A percentile compares a stretch with the other conserved stretches of the same genome.
Conservation (phyloP, 1,139 yeast species). For the Candida frijolesensis region DNA sequence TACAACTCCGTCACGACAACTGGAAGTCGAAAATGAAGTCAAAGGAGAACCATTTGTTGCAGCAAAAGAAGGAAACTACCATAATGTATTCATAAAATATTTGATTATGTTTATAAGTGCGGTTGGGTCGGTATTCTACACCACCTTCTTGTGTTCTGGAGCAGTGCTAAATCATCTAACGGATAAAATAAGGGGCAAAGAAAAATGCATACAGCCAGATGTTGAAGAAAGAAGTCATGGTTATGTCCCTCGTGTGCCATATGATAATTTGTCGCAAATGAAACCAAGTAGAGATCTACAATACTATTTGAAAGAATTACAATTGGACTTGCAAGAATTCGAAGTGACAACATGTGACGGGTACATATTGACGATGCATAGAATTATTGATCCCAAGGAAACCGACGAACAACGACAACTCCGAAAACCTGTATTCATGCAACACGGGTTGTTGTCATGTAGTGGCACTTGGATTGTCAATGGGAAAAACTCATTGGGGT, state of each 20-base stretch:
- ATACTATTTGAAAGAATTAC: slow-evolving; percentile 66
- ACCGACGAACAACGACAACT: slow-evolving; percentile 26
- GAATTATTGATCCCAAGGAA: slow-evolving; percentile 58
- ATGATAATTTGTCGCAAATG: slow-evolving; percentile 31
- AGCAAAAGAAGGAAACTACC: slow-evolving; percentile 9
- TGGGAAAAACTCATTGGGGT: slow-evolving; percentile 77
- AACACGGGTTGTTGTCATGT: slow-evolving; percentile 88
- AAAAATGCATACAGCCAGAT: slow-evolving; percentile 12
- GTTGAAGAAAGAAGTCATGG: slow-evolving; percentile 20
- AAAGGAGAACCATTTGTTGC: not conserved
- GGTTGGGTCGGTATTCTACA: slow-evolving; percentile 32
- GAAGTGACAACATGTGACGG: slow-evolving; percentile 80
- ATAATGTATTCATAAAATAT: slow-evolving; percentile 21
- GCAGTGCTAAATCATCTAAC: slow-evolving; percentile 31
- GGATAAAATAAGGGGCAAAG: slow-evolving; percentile 27
- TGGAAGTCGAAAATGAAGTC: not conserved
- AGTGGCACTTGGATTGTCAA: slow-evolving; percentile 82
- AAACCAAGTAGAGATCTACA: slow-evolving; percentile 39
- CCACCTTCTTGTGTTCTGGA: slow-evolving; percentile 24
- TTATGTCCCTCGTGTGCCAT: slow-evolving; percentile 32
- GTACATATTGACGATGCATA: slow-evolving; percentile 63
- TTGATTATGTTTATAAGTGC: slow-evolving; percentile 29
- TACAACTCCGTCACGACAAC: not conserved
- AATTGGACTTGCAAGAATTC: slow-evolving; percentile 60
- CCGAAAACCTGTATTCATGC: slow-evolving; percentile 64